These are phyloP conservation scores for Dentipellis fragilis DNA, from an alignment of 768 basidiomycete species.

Conservation along the genomic window DNA sequence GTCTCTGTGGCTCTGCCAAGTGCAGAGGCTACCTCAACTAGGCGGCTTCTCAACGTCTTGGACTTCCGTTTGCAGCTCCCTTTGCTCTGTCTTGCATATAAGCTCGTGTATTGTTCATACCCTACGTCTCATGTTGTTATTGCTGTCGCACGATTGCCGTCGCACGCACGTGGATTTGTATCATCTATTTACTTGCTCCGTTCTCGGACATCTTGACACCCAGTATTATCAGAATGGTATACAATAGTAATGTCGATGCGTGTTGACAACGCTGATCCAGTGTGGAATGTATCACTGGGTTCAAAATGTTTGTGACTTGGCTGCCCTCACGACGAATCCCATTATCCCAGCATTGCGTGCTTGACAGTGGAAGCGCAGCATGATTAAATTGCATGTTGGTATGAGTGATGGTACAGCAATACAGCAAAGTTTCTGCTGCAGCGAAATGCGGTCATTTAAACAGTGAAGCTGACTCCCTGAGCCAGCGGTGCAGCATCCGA, in stretches of 20 bases:
- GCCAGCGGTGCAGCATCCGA: slow-evolving; percentile 83
- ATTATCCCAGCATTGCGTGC: too few relatives aligned
- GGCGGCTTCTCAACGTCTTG: slow-evolving; percentile 19
- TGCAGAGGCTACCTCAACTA: slow-evolving; percentile 97
- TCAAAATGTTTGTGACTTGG: background rate
- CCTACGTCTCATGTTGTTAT: slow-evolving; percentile 7
- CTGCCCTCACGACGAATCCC: too few relatives aligned
- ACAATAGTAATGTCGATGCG: background rate
- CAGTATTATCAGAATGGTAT: background rate
- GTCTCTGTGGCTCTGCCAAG: slow-evolving; percentile 80
- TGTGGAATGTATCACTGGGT: background rate
- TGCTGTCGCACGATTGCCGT: background rate
- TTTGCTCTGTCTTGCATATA: slow-evolving; percentile 7
- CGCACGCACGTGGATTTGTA: slow-evolving; percentile 1
- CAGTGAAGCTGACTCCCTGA: slow-evolving; percentile 81
- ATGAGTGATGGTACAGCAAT: too few relatives aligned
- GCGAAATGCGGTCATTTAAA: slow-evolving; percentile 20
- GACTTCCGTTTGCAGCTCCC: background rate
- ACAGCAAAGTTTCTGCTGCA: too few relatives aligned
- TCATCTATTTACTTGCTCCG: background rate
- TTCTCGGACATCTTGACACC: background rate
- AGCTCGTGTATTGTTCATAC: slow-evolving; percentile 18
- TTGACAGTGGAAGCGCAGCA: too few relatives aligned
- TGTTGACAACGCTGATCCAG: background rate
- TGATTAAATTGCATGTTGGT: too few relatives aligned